These are phyloP conservation scores for Trichopus zeylanicus DNA, from an alignment of 116 monocot genomes.

Conservation along the genomic window DNA sequence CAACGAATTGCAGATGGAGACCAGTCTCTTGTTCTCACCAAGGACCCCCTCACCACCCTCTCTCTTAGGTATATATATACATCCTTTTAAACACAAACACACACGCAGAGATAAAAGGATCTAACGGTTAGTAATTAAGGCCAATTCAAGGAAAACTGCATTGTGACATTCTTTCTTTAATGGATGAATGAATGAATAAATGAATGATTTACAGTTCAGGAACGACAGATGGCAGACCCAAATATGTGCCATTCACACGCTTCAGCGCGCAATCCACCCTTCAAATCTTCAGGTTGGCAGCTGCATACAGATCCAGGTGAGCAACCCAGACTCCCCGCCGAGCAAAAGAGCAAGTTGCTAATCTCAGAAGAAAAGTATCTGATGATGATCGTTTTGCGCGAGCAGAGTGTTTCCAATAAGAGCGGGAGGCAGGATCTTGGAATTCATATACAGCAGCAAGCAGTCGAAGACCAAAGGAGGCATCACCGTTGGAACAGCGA, in stretches of 20 bases:
- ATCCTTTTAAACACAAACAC: not conserved
- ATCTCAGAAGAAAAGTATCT: too few relatives aligned
- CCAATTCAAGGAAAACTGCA: not conserved
- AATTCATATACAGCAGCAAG: constrained; percentile 73
- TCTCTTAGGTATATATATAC: constrained; percentile 37
- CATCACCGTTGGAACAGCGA: constrained; percentile 30
- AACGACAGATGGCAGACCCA: constrained; percentile 52
- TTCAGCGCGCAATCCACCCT: constrained; percentile 40
- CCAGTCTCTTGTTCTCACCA: constrained; percentile 32
- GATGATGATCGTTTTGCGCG: not conserved
- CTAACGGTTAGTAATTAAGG: too few relatives aligned
- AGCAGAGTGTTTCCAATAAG: constrained; percentile 19
- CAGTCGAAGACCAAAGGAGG: constrained; percentile 40
- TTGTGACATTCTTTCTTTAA: not conserved
- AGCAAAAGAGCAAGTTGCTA: too few relatives aligned
- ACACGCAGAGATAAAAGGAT: too few relatives aligned
- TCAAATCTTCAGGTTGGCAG: constrained; percentile 33
- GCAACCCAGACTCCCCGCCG: not conserved
- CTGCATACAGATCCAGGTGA: constrained; percentile 47
- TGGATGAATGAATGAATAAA: not conserved
- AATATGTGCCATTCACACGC: constrained; percentile 45
- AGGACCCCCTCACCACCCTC: constrained; percentile 42
- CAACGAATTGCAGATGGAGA: constrained; percentile 60
- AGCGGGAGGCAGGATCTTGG: constrained; percentile 28
- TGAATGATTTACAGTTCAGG: constrained; percentile 38